These are phyloP conservation scores for Scheffersomyces titani DNA, from an alignment of 1,139 yeast species.

Conservation along the genomic window DNA sequence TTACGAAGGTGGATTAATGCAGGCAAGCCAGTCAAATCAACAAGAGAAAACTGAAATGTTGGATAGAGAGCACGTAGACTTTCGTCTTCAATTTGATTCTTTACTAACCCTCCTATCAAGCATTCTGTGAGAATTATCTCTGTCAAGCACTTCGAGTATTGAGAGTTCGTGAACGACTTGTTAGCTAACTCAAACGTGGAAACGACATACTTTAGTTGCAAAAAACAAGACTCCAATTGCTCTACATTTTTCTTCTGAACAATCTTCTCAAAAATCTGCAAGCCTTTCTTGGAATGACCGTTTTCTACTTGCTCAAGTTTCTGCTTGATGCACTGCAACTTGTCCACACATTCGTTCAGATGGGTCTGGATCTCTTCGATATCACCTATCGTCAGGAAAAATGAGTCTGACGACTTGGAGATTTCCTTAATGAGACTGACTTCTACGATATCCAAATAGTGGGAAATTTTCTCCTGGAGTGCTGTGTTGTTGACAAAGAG, in stretches of 20 bases:
- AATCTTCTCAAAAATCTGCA: constrained; percentile 52
- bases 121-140: constrained; percentile 57
- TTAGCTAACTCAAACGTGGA: constrained; percentile 56
- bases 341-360: constrained; percentile 52
- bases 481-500: constrained; percentile 43
- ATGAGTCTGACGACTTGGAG: constrained; percentile 79
- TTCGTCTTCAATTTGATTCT: constrained; percentile 24
- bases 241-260: constrained; percentile 62
- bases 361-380: constrained; percentile 62
- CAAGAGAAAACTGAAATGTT: constrained; percentile 51
- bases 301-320: constrained; percentile 46
- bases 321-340: constrained; percentile 46
- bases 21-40: constrained; percentile 55
- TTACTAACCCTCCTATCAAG: constrained; percentile 53
- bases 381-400: constrained; percentile 82
- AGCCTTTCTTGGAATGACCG: constrained; percentile 54
- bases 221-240: constrained; percentile 59
- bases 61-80: constrained; percentile 29
- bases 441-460: constrained; percentile 85
- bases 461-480: constrained; percentile 79
- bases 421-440: constrained; percentile 78
- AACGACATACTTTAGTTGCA: constrained; percentile 60
- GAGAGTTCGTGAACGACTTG: constrained; percentile 42
- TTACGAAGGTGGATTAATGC: constrained; percentile 60
- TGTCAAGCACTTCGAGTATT: constrained; percentile 46